Conservation (phyloP, 2,329 filamentous ascomycete genomes). For the Fusarium concolor region DNA sequence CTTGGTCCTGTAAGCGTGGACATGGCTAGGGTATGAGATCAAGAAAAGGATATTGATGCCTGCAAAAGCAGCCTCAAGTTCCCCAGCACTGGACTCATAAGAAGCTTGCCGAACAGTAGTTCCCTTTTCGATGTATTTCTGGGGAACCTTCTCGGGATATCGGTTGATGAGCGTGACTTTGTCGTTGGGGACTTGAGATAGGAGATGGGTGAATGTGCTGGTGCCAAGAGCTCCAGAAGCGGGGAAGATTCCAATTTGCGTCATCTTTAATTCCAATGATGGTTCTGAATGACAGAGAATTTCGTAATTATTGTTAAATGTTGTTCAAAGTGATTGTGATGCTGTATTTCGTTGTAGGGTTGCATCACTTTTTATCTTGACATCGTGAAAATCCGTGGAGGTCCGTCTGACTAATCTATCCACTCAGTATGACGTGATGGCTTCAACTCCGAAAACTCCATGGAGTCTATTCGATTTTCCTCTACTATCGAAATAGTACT, state of each 20-base stretch:
- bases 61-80: constrained; percentile 3
- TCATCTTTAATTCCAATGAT: neutral
- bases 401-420: constrained; percentile 13
- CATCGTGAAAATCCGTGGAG: constrained; percentile 6
- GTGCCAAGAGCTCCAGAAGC: constrained; percentile 36
- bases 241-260: constrained; percentile 36
- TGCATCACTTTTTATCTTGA: neutral
- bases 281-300: accelerated
- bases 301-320: no score
- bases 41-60: constrained; percentile 18
- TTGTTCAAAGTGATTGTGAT: no score
- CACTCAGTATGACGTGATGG: constrained; percentile 26
- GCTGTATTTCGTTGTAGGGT: no score
- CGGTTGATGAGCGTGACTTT: constrained; percentile 33
- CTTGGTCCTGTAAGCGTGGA: constrained; percentile 23
- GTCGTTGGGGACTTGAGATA: constrained; percentile 7
- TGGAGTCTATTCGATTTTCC: neutral
- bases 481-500: neutral
- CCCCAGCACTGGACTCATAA: constrained; percentile 15
- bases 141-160: constrained; percentile 10
- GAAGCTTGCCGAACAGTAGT: constrained; percentile 18
- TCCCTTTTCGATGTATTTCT: neutral
- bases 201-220: constrained; percentile 31
- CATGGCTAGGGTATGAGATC: constrained; percentile 38
- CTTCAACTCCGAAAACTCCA: constrained; percentile 3